Conservation (phyloP, 2,329 filamentous ascomycete genomes). For the Anthostomella pinea region DNA sequence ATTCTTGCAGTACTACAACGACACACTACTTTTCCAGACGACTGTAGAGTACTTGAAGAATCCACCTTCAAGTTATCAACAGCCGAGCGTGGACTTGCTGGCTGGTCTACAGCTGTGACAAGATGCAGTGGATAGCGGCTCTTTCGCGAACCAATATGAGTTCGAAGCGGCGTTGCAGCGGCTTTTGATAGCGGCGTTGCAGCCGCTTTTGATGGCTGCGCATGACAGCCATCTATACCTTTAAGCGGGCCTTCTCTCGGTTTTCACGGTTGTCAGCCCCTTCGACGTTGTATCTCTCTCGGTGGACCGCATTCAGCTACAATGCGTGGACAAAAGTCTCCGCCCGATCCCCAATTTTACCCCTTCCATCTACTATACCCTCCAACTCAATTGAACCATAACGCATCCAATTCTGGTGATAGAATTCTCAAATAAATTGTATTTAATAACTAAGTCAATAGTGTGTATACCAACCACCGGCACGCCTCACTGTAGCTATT, state of each 20-base stretch:
- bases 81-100: conserved; percentile 35
- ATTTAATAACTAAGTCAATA: too few species aligned
- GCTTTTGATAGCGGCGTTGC: conserved; percentile 30
- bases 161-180: conserved; percentile 36
- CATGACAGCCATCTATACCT: conserved; percentile 36
- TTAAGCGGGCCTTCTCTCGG: conserved; percentile 26
- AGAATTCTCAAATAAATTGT: too few species aligned
- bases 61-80: conserved; percentile 39
- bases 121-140: conserved; percentile 30
- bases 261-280: conserved; percentile 31
- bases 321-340: too few species aligned
- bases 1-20: conserved; percentile 43
- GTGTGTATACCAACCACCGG: too few species aligned
- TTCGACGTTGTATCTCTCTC: conserved; percentile 32
- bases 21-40: conserved; percentile 43
- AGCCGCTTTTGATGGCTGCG: conserved; percentile 29
- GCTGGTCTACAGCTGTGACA: conserved; percentile 28
- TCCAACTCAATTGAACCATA: too few species aligned
- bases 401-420: too few species aligned
- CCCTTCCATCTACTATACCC: too few species aligned
- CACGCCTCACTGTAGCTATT: too few species aligned
- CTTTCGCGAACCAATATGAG: conserved; percentile 35
- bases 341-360: too few species aligned
- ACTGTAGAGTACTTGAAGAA: conserved; percentile 39
- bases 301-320: conserved; percentile 30